A percentile compares a stretch with the other conserved stretches of the same genome.
Conservation (phyloP, 768 basidiomycete species). For the Serendipita sp. region DNA sequence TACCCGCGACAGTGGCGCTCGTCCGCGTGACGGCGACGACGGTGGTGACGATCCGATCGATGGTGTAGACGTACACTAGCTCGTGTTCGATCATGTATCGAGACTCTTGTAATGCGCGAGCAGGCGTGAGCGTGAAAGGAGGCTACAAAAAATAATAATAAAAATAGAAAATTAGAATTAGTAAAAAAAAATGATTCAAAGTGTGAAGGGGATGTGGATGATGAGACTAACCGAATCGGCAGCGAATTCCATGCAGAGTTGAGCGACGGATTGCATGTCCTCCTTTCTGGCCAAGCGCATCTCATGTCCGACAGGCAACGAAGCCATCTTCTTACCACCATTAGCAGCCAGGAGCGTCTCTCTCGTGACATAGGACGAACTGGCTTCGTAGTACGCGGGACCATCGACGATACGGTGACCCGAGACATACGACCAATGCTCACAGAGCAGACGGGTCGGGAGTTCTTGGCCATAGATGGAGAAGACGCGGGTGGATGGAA, state of each 20-base stretch:
- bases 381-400: slow-evolving; percentile 45
- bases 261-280: slow-evolving; percentile 30
- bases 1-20: slow-evolving; percentile 35
- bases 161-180: no score
- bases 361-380: slow-evolving; percentile 37
- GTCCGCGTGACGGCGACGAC: slow-evolving; percentile 56
- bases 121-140: slow-evolving; percentile 35
- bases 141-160: slow-evolving; percentile 21
- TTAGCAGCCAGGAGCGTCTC: slow-evolving; percentile 21
- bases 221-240: slow-evolving; percentile 33
- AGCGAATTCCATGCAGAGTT: slow-evolving; percentile 42
- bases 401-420: slow-evolving; percentile 22
- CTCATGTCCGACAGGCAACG: slow-evolving; percentile 22
- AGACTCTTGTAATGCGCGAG: slow-evolving; percentile 37
- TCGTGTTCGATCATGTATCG: slow-evolving; percentile 27
- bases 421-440: slow-evolving; percentile 33
- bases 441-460: slow-evolving; percentile 27
- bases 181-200: background rate
- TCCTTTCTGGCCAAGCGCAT: slow-evolving; percentile 28
- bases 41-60: slow-evolving; percentile 34
- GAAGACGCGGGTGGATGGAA: slow-evolving; percentile 25
- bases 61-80: slow-evolving; percentile 46
- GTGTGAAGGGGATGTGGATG: background rate
- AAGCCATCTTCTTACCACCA: background rate
- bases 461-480: slow-evolving; percentile 38